Conservation (phyloP, 176 grass and related monocot species). For the Eragrostis curvula region DNA sequence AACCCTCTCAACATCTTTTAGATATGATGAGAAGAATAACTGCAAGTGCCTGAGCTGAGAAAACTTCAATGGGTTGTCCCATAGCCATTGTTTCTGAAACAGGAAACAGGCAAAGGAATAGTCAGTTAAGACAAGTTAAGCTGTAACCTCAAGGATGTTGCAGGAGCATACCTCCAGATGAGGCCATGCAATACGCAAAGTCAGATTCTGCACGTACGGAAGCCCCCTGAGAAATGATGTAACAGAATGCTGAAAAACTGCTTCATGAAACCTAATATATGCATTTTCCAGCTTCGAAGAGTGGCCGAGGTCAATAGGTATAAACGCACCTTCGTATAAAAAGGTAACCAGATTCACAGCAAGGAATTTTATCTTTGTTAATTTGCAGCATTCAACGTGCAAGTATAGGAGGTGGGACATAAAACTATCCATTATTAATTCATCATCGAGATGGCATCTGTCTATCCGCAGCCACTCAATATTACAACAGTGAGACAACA, state of each 20-base stretch:
- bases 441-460: not conserved
- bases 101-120: not conserved
- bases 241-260: not conserved
- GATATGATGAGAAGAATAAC: not conserved
- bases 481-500: not conserved
- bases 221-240: slow-evolving; percentile 12
- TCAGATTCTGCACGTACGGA: slow-evolving; percentile 12
- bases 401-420: not conserved
- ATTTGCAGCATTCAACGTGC: not conserved
- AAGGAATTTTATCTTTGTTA: not conserved
- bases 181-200: not conserved
- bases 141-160: not conserved
- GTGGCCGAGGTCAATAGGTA: not conserved
- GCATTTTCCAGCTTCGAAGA: not conserved
- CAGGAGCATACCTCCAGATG: not conserved
- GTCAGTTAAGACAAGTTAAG: not conserved
- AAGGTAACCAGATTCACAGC: not conserved
- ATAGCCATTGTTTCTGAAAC: not conserved
- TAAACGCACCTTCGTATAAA: not conserved
- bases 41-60: slow-evolving; percentile 9
- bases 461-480: slow-evolving; percentile 2
- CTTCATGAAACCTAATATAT: not conserved
- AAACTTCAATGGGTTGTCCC: slow-evolving; percentile 23
- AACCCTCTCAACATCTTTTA: no score
- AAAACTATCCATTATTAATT: not conserved